Conservation (phyloP, 352 stramenopile genomes). For the Globisporangium sylvaticum region DNA sequence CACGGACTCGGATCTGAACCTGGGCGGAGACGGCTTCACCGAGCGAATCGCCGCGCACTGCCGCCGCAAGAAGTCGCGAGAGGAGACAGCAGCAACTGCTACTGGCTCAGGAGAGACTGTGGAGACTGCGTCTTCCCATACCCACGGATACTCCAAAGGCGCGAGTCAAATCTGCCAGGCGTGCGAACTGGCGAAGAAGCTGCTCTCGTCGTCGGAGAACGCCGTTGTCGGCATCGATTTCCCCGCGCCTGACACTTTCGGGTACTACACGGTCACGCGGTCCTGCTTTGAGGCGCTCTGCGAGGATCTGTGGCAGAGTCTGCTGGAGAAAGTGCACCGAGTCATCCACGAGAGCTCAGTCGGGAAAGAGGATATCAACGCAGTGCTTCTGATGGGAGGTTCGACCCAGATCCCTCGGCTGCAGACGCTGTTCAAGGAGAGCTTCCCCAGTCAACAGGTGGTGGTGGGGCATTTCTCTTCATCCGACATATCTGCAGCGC, state of each 20-base stretch:
- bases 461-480: neutral
- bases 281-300: constrained; percentile 36
- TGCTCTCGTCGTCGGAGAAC: constrained; percentile 31
- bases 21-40: constrained; percentile 24
- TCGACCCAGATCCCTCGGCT: constrained; percentile 26
- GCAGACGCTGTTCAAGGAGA: constrained; percentile 19
- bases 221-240: constrained; percentile 32
- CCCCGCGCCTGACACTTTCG: constrained; percentile 19
- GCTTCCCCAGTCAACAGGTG: constrained; percentile 15
- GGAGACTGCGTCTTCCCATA: neutral
- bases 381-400: constrained; percentile 32
- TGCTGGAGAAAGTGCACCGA: constrained; percentile 20
- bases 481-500: neutral
- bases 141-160: constrained; percentile 8
- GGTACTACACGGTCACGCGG: constrained; percentile 30
- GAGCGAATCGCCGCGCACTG: constrained; percentile 25
- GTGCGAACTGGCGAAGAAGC: constrained; percentile 37
- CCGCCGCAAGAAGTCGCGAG: constrained; percentile 1
- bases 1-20: constrained; percentile 7
- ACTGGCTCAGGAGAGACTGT: neutral
- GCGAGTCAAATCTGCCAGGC: constrained; percentile 26
- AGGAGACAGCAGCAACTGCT: neutral
- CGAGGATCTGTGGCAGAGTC: constrained; percentile 23
- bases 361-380: constrained; percentile 23
- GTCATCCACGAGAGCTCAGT: constrained; percentile 20